Conservation (phyloP, 2,329 filamentous ascomycete genomes). For the Pleurostoma richardsiae region DNA sequence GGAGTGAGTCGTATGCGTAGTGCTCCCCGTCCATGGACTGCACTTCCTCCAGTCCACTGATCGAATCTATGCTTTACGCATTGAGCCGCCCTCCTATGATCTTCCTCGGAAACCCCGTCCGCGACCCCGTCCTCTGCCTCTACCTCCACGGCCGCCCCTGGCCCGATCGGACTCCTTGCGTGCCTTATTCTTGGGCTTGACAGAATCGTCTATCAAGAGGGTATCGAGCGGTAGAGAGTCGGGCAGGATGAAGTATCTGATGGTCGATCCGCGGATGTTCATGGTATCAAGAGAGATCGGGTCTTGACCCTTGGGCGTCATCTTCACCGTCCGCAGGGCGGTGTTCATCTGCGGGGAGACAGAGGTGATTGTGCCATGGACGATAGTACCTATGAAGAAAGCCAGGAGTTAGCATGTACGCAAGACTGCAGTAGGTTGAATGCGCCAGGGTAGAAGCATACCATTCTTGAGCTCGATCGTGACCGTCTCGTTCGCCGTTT, state of each 20-base stretch:
- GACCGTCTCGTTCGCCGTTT: conserved; percentile 97
- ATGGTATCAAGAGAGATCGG: conserved; percentile 88
- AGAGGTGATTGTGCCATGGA: conserved; percentile 94
- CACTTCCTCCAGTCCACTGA: too few species aligned
- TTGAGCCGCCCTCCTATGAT: too few species aligned
- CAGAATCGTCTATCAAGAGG: conserved; percentile 89
- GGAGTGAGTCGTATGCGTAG: too few species aligned
- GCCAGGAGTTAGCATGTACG: not conserved
- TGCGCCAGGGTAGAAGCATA: conserved; percentile 30
- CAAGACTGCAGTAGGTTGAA: not conserved
- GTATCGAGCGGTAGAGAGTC: conserved; percentile 94
- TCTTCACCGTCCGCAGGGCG: conserved; percentile 89
- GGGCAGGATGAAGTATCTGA: conserved; percentile 94
- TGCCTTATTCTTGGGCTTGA: conserved; percentile 99
- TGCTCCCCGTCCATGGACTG: too few species aligned
- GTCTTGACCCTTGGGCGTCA: conserved; percentile 86
- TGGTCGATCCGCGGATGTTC: conserved; percentile 93
- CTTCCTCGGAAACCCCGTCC: conserved; percentile 34
- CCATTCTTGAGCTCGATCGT: conserved; percentile 99
- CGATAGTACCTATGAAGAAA: conserved; percentile 68
- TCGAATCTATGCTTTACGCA: too few species aligned
- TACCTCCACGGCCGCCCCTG: conserved; percentile 45
- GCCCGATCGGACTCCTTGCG: conserved; percentile 77
- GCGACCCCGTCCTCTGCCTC: conserved; percentile 47
- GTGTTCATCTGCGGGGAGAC: conserved; percentile 99